Evolutionary conservation across 495 filamentous ascomycete species (phyloP), one percentile per base, ranked within the genome.

Genomic region (Aspergillus steynii): DNA sequence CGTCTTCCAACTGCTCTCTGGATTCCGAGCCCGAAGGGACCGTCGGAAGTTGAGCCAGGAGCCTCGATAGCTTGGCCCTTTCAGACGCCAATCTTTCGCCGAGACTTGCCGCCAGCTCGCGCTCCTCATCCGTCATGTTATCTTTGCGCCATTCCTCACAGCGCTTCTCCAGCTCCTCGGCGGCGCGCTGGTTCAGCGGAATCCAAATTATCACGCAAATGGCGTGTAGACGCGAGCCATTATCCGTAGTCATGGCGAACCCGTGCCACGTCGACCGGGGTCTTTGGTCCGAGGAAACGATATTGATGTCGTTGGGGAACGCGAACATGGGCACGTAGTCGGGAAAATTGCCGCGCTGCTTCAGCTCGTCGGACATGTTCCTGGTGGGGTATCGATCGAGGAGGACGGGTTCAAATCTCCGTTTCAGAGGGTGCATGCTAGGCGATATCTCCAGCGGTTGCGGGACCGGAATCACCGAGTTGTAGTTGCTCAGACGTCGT

Each of bases 321-420:
- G 95, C 93, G 68, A 98, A 99, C 95, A 99, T 98, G 29, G 95
- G 95, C 45, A 99, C 91, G 66, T 97, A 98, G 69, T 99, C 94
- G 3, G 95, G 95, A 71, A 99, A 97, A 55, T 85, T 86, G 49
- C 91, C 93, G 67, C 95, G 87, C 68, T 89, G 84, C 68, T 90
- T 87, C 58, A 86, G 65, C 63, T 96, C 91, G 29, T 97, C 94
- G n/a, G 84, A 69, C 77, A 93, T 89, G 63, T 84, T 83, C 69
- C 90, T 90, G 45, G 91, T 87, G 26, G 95, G 95, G 67, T 99
- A 98, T 70, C 94, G 83, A 71, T 99, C 95, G 29, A 99, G 84
- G 20, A 99, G 77, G 15, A 96, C 93, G 6, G 95, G 95, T 68
- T 99, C 95, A 67, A 97, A 97, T 54, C 90, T 87, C 56, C 94